phyloP scores from a whole-genome alignment of 345 rosid genomes.

The Eucalyptus grandis region DNA sequence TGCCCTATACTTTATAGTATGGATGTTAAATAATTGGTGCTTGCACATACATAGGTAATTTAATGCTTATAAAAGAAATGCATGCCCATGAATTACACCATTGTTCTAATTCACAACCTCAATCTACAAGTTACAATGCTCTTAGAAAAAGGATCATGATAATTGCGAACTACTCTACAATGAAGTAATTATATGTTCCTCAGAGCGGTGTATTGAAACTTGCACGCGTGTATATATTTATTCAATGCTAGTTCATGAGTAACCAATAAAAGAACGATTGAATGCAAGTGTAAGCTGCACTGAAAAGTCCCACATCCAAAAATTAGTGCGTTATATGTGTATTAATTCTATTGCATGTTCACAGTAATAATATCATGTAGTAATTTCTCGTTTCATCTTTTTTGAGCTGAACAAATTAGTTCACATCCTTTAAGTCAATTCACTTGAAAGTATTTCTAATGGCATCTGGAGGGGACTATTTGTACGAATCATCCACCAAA shows the following conservation, averaged over 20 bases:
- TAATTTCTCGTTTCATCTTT: too few species aligned
- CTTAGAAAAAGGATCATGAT: neutral
- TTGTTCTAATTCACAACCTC: neutral
- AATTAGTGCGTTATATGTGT: too few species aligned
- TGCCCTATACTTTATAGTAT: neutral
- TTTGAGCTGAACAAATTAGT: too few species aligned
- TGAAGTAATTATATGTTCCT: neutral
- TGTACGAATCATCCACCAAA: neutral
- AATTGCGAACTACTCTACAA: neutral
- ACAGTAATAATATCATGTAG: too few species aligned
- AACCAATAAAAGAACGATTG: neutral
- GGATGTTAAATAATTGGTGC: neutral
- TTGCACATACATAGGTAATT: neutral
- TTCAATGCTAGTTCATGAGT: neutral
- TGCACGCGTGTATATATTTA: neutral
- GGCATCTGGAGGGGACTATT: neutral
- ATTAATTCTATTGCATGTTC: too few species aligned
- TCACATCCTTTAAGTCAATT: too few species aligned
- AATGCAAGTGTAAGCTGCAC: too few species aligned
- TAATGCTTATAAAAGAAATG: neutral
- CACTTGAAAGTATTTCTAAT: neutral
- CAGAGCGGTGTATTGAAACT: neutral
- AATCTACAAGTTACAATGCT: neutral
- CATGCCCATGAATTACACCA: neutral
- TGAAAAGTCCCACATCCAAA: too few species aligned